Evolutionary conservation across 371 early-diverging fungal species (phyloP), one percentile per base, ranked within the genome.

Genomic region (Umbelopsis sp.): DNA sequence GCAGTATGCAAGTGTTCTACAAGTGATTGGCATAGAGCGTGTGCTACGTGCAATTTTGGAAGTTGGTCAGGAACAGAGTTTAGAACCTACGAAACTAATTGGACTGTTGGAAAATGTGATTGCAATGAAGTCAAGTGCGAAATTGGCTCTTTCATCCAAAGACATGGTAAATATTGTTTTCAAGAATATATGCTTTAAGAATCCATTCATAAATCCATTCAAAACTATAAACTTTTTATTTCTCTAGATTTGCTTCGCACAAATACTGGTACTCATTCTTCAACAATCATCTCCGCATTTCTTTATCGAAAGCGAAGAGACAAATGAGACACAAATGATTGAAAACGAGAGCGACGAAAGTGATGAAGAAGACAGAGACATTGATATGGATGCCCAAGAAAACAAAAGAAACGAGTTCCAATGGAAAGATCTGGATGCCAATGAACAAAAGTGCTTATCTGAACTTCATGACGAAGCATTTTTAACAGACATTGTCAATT

Each of bases 311-410:
- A 52, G 63, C 3, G 68, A 66, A 50, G 41, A 44, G 14, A 50
- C 46, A 37, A 24, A 62, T 44, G 76, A 70, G 50, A 65, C 68
- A 16, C 68, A 25, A 63, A 65, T 29, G 48, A 4, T 46, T 63
- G 1, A 45, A 63, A 46, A 64, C 65, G 76, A 72, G 16, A 75
- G 73, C 24, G 87, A 84, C 20, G 81, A 81, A 2, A 84, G 86
- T 16, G 80, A 81, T 3, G 85, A 87, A 14, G 80, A 80, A 8
- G 71, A 78, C 20, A 81, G 77, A 1, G 84, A 82, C 48, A 62
- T 77, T 0, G 75, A 79, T 14, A 75, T 75, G 72, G 25, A 69
- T 44, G 68, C 68, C 41, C 22, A 46, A 24, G 63, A 8, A 0
- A 57, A n/a, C 18, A 35, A 6, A 16, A 3, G 14, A 35, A 18